These are phyloP conservation scores for Emericellopsis atlantica DNA, from an alignment of 2,329 filamentous ascomycete species.

Conservation along the genomic window DNA sequence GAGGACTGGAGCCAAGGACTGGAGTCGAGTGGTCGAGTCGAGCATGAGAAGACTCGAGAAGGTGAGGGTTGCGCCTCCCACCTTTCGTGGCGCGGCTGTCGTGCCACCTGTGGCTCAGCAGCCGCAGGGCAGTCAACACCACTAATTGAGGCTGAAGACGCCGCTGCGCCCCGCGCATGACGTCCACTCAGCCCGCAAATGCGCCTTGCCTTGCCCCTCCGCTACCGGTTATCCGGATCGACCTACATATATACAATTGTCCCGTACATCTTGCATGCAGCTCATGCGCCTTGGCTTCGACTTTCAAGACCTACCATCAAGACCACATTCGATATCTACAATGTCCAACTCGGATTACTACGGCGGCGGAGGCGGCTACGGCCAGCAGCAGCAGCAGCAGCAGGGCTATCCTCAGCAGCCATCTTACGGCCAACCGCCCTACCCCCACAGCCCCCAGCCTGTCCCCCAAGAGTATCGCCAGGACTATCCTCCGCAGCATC, in stretches of 20 bases:
- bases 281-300: too few relatives aligned
- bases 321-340: too few relatives aligned
- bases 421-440: constrained; percentile 7
- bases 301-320: too few relatives aligned
- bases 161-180: too few relatives aligned
- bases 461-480: constrained; percentile 4
- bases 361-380: constrained; percentile 13
- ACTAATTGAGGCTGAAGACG: neutral
- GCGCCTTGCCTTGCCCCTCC: neutral
- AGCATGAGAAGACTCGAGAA: too few relatives aligned
- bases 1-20: too few relatives aligned
- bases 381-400: constrained; percentile 3
- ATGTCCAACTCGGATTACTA: constrained; percentile 27
- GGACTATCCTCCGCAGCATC: constrained; percentile 10
- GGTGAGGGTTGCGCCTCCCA: neutral
- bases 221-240: neutral
- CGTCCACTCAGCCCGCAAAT: neutral
- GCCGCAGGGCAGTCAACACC: neutral
- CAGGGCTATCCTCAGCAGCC: constrained; percentile 10
- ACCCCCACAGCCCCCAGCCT: constrained; percentile 11
- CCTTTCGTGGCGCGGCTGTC: too few relatives aligned
- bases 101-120: neutral
- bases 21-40: too few relatives aligned
- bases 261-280: too few relatives aligned
- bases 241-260: constrained; percentile 1